phyloP scores from a whole-genome alignment of 1,284 basidiomycete species.

The Schizophyllum amplum region DNA sequence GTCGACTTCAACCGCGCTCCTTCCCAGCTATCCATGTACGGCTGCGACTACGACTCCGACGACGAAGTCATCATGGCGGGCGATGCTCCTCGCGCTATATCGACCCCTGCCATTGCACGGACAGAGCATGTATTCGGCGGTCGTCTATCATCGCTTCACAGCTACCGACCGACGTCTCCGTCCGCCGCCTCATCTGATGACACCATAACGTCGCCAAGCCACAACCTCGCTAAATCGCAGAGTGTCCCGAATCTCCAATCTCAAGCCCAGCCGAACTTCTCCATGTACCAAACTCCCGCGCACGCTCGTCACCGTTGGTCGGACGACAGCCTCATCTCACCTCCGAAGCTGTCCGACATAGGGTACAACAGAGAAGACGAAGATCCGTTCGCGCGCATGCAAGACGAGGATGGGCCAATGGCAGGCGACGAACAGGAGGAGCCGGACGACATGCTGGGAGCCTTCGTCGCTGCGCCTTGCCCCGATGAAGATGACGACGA shows the following conservation, averaged over 20 bases:
- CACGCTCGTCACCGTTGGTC: slow-evolving; percentile 26
- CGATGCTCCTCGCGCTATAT: slow-evolving; percentile 11
- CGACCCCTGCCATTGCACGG: slow-evolving; percentile 18
- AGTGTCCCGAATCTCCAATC: slow-evolving; percentile 6
- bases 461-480: neutral
- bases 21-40: slow-evolving; percentile 30
- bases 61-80: slow-evolving; percentile 21
- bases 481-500: slow-evolving; percentile 1
- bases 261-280: neutral
- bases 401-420: slow-evolving; percentile 2
- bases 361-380: neutral
- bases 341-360: slow-evolving; percentile 19
- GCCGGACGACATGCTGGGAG: neutral
- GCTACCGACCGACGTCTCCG: neutral
- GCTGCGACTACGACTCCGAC: slow-evolving; percentile 19
- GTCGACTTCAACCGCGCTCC: slow-evolving; percentile 38
- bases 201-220: slow-evolving; percentile 2
- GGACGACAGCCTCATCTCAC: slow-evolving; percentile 36
- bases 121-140: neutral
- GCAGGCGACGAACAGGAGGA: neutral
- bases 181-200: neutral
- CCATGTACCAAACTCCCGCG: neutral
- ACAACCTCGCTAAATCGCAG: slow-evolving; percentile 2
- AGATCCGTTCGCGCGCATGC: neutral
- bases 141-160: neutral